Evolutionary conservation across 1,284 basidiomycete genomes (phyloP), one percentile per base, ranked within the genome.

Genomic region (Tremellales sp.): DNA sequence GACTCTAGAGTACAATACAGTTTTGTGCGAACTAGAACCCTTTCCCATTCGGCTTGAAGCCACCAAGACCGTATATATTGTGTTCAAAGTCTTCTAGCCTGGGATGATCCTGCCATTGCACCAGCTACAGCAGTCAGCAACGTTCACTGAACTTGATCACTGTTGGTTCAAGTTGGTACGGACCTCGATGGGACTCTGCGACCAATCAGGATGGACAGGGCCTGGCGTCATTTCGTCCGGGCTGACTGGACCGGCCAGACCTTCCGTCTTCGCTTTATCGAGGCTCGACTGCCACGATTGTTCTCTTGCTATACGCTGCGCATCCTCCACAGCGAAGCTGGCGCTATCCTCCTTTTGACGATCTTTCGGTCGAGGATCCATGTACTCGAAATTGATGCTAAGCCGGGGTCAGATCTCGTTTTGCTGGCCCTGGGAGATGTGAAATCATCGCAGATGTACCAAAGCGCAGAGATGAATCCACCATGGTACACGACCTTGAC

Each of bases 401-500:
- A 17, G 45, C 19, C 15, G 17, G 1, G 36, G n/a, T 11, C 23
- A 36, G 11, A 46, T 26, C 15, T 2, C 23, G 4, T 12, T 13
- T 3, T 31, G 22, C 15, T n/a, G 33, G 15, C 8, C 2, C n/a
- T n/a, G n/a, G n/a, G n/a, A n/a, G n/a, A n/a, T n/a, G n/a, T n/a
- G n/a, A n/a, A n/a, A 25, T 13, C 23, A 43, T 27, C 17, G 19
- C 17, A 11, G 13, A 65, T 58, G 57, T 54, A 68, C 62, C 71
- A 73, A 10, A 73, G 56, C n/a, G 70, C 69, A 13, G 63, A 64
- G 45, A 65, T 69, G 55, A 60, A 58, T 1, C 72, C 74, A 13
- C 71, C 73, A 47, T 74, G 74, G 54, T 72, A 73, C 29, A 53
- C 61, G 15, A 65, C 68, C 46, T 72, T 65, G 13, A 73, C 63